Evolutionary conservation across 2,329 filamentous ascomycete genomes (phyloP), one percentile per base, ranked within the genome.

Genomic region (Stagonosporopsis vannaccii): DNA sequence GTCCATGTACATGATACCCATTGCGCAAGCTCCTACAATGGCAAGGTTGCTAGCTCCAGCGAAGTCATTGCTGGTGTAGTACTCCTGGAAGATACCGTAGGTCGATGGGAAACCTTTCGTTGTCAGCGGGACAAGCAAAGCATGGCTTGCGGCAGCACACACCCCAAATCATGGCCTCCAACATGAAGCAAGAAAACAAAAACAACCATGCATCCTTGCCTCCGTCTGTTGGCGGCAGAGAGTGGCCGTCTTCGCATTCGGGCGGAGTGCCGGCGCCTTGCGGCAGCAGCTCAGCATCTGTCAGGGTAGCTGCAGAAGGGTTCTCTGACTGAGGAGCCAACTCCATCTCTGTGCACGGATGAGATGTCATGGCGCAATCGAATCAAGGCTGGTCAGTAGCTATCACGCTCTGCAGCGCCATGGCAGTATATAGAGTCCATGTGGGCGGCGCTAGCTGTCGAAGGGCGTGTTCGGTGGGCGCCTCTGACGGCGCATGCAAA

Each of bases 81-180:
- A 72, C 12, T 74, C 69, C 42, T 74, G 73, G 41, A 74, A 74
- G 20, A 74, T 63, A 26, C 72, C 71, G 46, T 70, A 73, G 5
- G 66, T 69, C 17, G 65, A 58, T 8, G 68, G 66, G 35, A 72
- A 73, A 19, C 70, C 68, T 71, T 22, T 28, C 20, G n/a, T 1
- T 36, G 23, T 58, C 26, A 63, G 42, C 20, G 8, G 20, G 11
- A 12, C 2, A 6, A 19, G 3, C 3, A 8, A 32, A 17, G 42
- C 35, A 35, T 12, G 11, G 8, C 37, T 6, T 6, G 6, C 15
- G 4, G 7, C 17, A 17, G 20, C 17, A 41, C 59, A 20, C 45
- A 71, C 70, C 72, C 72, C 72, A 75, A 12, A 85, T 77, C 26
- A 84, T 70, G 22, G 80, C 77, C 56, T 87, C 83, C 11, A 85